Conservation (phyloP, 1,284 basidiomycete species). For the Retiboletus flavoniger region DNA sequence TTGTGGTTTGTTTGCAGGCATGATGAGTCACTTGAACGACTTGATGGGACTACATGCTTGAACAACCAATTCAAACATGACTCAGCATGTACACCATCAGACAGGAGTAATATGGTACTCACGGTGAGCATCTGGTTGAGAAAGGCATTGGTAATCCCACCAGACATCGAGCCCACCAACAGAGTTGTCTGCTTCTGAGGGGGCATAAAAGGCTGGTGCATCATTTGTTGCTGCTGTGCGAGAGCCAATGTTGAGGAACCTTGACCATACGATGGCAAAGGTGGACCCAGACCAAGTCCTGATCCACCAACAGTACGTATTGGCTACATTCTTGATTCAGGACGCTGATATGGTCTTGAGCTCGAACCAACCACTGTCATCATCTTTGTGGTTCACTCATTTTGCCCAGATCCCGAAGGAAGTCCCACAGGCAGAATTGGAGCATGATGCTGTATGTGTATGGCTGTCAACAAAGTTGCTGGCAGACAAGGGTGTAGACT, state of each 20-base stretch:
- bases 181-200: slow-evolving; percentile 66
- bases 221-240: slow-evolving; percentile 75
- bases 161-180: slow-evolving; percentile 94
- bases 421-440: slow-evolving; percentile 98
- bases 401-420: slow-evolving; percentile 89
- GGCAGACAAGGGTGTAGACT: too few relatives aligned
- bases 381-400: slow-evolving; percentile 53
- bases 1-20: slow-evolving; percentile 87
- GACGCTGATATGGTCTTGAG: slow-evolving; percentile 58
- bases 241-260: slow-evolving; percentile 84
- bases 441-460: slow-evolving; percentile 89
- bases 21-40: slow-evolving; percentile 87
- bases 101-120: slow-evolving; percentile 33
- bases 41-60: slow-evolving; percentile 86
- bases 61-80: not conserved
- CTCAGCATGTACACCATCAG: not conserved
- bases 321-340: slow-evolving; percentile 65
- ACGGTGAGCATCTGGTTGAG: slow-evolving; percentile 78
- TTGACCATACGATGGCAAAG: slow-evolving; percentile 80
- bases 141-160: slow-evolving; percentile 82
- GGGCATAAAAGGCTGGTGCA: slow-evolving; percentile 55
- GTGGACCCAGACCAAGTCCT: slow-evolving; percentile 81
- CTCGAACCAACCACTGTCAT: slow-evolving; percentile 43
- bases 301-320: slow-evolving; percentile 82
- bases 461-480: slow-evolving; percentile 70